These are phyloP conservation scores for Cryphonectria parasitica DNA, from an alignment of 2,329 filamentous ascomycete species.

Conservation along the genomic window DNA sequence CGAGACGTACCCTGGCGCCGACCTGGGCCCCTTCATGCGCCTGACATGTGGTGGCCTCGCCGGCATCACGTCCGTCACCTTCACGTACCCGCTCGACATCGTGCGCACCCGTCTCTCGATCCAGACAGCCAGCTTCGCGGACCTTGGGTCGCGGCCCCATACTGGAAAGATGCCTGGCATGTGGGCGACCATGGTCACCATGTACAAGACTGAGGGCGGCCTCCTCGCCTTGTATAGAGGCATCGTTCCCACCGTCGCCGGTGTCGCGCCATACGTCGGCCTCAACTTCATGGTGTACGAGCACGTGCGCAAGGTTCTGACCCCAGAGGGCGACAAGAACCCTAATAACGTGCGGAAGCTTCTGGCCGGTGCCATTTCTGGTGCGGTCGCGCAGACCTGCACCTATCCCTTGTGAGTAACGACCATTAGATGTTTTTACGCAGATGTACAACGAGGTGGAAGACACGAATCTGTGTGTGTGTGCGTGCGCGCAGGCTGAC, in stretches of 20 bases:
- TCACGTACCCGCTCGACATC: constrained; percentile 96
- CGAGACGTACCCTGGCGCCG: constrained; percentile 73
- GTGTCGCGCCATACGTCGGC: constrained; percentile 95
- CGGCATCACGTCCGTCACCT: constrained; percentile 92
- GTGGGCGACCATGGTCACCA: constrained; percentile 79
- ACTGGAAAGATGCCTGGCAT: constrained; percentile 79
- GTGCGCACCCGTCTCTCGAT: constrained; percentile 95
- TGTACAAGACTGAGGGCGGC: constrained; percentile 93
- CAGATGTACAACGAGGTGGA: neutral
- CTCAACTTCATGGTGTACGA: constrained; percentile 99
- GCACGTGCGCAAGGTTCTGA: constrained; percentile 80
- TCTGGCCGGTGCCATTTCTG: constrained; percentile 88
- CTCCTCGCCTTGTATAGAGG: constrained; percentile 86
- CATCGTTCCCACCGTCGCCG: constrained; percentile 90
- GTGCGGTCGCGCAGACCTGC: constrained; percentile 93
- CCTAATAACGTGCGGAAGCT: constrained; percentile 81
- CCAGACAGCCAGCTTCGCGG: constrained; percentile 93
- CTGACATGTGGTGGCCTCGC: constrained; percentile 89
- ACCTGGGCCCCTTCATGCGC: constrained; percentile 73
- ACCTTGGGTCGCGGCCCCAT: constrained; percentile 65
- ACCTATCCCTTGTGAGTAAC: constrained; percentile 91
- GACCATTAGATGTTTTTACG: neutral
- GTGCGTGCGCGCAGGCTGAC: constrained; percentile 35
- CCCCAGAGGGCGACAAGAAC: constrained; percentile 83
- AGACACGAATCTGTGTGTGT: neutral